Percentiles rank a stretch among this genome's conserved stretches.
phyloP scores from a whole-genome alignment of 2,329 filamentous ascomycete genomes.

The Aspergillus cejpii region DNA sequence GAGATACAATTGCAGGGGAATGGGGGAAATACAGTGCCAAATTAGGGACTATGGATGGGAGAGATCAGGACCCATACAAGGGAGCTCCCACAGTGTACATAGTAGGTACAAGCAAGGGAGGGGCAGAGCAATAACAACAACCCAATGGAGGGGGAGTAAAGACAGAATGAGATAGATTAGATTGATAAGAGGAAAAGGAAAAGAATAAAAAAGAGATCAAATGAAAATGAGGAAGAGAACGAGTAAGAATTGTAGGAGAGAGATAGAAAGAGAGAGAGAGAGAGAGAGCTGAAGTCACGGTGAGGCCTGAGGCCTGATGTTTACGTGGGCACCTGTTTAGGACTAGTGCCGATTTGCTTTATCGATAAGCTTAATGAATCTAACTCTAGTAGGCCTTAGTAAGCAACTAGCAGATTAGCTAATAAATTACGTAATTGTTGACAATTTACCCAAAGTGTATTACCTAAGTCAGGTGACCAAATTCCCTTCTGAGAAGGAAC shows the following conservation, averaged over 20 bases:
- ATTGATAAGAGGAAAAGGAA: constrained; percentile 3
- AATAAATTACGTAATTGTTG: too few species aligned
- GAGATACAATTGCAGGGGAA: background rate
- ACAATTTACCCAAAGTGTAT: too few species aligned
- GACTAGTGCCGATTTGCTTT: constrained; percentile 30
- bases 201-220: constrained; percentile 3
- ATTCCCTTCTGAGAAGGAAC: too few species aligned
- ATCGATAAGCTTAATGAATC: constrained; percentile 43
- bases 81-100: constrained; percentile 3
- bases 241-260: constrained; percentile 11
- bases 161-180: constrained; percentile 5
- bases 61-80: constrained; percentile 5
- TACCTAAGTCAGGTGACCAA: too few species aligned
- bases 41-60: too few species aligned
- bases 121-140: background rate
- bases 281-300: constrained; percentile 19
- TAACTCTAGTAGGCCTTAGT: too few species aligned
- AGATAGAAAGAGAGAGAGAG: constrained; percentile 11
- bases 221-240: constrained; percentile 5
- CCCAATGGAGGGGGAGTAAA: constrained; percentile 7
- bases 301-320: constrained; percentile 34
- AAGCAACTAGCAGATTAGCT: too few species aligned
- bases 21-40: background rate
- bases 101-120: background rate
- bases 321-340: constrained; percentile 34